Evolutionary conservation across 805 yeast genomes (phyloP), one percentile per base, ranked within the genome.

Genomic region (Zygosaccharomyces pseudorouxii): DNA sequence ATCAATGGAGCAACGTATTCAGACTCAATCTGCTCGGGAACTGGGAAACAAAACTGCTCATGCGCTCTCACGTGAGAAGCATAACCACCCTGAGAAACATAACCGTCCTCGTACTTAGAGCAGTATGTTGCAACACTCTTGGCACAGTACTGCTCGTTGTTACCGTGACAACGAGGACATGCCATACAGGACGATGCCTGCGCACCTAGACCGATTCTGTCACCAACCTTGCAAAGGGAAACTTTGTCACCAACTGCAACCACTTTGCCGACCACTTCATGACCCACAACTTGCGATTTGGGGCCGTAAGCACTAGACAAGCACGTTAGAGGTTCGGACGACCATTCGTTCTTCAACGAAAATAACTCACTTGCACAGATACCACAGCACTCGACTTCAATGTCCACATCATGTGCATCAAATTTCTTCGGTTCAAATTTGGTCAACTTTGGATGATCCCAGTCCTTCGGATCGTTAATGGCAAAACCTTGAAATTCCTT

Each of bases 151-250:
- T 69, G 74, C 56, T 82, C 84, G 61, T 81, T 75, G 56, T 71
- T 74, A 33, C 60, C 53, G 19, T 71, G 63, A 73, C 89, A 87
- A 59, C 80, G 72, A 42, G 71, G 59, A 69, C 95, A 87, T 12
- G 76, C 69, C 47, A 73, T 65, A 70, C 95, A 86, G 33, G 85
- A 71, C 49, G 69, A 71, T 22, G 75, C 71, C 60, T 79, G 82
- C 22, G 93, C 92, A 57, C 95, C 95, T 43, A 85, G 76, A 47
- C 92, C 95, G 23, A 85, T 93, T 55, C 88, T 73, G 55, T 87
- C 83, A 47, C 95, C 95, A 16, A 82, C 63, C 73, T 78, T 70
- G 68, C 74, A 46, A 52, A 71, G 69, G 10, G 63, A 56, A 55
- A 85, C 80, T 30, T 76, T 69, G n/a, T 72, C 56, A 46, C 93